phyloP scores from a whole-genome alignment of 2,329 filamentous ascomycete species.

The Helotiales sp. region DNA sequence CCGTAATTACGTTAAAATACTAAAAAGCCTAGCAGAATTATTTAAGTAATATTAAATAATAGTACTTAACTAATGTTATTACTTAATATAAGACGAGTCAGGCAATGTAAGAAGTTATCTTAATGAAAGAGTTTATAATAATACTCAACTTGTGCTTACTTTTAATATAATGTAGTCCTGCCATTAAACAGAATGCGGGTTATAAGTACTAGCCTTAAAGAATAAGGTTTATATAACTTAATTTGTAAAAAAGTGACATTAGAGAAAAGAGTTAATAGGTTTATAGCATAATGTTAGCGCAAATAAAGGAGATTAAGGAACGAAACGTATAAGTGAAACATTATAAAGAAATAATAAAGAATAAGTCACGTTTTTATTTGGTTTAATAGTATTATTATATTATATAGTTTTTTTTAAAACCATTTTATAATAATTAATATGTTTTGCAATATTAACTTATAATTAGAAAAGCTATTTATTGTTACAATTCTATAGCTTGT shows the following conservation, averaged over 20 bases:
- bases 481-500: conserved; percentile 14
- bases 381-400: conserved; percentile 16
- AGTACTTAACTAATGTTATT: conserved; percentile 21
- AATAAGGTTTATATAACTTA: conserved; percentile 22
- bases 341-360: conserved; percentile 17
- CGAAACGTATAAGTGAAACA: no score
- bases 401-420: conserved; percentile 16
- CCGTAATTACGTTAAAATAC: no score
- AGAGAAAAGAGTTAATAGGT: no score
- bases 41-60: no score
- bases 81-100: conserved; percentile 23
- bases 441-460: conserved; percentile 22
- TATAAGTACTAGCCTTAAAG: no score
- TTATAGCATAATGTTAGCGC: no score
- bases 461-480: conserved; percentile 17
- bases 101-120: conserved; percentile 18
- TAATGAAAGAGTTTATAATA: conserved; percentile 22
- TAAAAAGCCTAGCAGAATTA: no score
- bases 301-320: no score
- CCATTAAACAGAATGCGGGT: no score
- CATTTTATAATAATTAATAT: conserved; percentile 20
- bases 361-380: conserved; percentile 19
- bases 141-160: conserved; percentile 22
- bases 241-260: conserved; percentile 10
- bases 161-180: conserved; percentile 21